Conservation (phyloP, 2,329 filamentous ascomycete species). For the Ascomycota sp. region DNA sequence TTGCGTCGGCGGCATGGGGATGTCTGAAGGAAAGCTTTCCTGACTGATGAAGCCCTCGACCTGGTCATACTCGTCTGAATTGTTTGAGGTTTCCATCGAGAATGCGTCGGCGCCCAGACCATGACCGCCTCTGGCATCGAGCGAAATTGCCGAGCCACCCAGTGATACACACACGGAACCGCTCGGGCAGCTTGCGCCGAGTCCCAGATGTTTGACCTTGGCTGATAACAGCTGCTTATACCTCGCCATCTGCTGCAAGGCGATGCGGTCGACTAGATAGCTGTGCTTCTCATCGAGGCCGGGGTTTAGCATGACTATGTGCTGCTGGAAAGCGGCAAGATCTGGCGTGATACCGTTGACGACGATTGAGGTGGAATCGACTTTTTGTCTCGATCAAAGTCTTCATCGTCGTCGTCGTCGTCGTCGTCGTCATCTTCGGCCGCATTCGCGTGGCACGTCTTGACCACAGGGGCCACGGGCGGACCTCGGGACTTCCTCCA, state of each 20-base stretch:
- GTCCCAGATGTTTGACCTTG: conserved; percentile 48
- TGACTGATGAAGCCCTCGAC: no score
- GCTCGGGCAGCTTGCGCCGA: conserved; percentile 40
- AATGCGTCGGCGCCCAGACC: no score
- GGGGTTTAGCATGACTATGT: conserved; percentile 59
- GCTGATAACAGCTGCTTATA: conserved; percentile 58
- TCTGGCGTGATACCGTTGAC: conserved; percentile 53
- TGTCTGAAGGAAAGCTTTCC: conserved; percentile 60
- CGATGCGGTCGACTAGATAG: conserved; percentile 61
- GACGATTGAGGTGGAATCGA: conserved; percentile 41
- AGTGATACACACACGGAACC: conserved; percentile 41
- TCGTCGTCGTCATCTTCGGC: conserved; percentile 19
- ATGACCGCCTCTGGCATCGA: conserved; percentile 47
- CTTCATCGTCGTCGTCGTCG: conserved; percentile 37
- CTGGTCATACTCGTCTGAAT: no score
- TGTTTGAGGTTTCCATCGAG: no score
- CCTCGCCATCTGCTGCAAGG: conserved; percentile 57
- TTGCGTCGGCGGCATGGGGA: conserved; percentile 60
- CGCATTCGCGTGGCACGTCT: conserved; percentile 5
- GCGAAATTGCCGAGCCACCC: conserved; percentile 42
- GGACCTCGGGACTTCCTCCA: conserved; percentile 32
- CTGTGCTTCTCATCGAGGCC: conserved; percentile 31
- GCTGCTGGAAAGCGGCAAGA: conserved; percentile 53
- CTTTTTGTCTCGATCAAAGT: conserved; percentile 33
- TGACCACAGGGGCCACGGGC: conserved; percentile 27